Percentiles rank a stretch among this genome's conserved stretches.
These are phyloP conservation scores for Zoysia pacifica DNA, from an alignment of 176 grass and related monocot genomes.

Conservation along the genomic window DNA sequence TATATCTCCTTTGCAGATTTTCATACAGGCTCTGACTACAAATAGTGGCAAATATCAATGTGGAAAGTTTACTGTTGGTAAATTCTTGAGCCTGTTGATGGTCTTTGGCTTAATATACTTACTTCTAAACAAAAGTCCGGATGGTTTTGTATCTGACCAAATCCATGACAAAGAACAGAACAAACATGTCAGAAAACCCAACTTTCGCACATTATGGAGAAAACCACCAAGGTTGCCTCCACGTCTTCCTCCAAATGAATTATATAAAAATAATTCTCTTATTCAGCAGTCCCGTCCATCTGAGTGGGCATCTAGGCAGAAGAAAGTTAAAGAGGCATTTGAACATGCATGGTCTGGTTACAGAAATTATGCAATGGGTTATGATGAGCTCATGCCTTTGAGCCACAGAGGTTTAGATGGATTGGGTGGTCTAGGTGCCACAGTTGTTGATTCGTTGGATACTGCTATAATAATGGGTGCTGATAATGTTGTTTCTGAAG, in stretches of 20 bases:
- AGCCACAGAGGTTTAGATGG: slow-evolving; percentile 80
- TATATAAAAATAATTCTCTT: slow-evolving; percentile 59
- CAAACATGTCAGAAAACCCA: slow-evolving; percentile 42
- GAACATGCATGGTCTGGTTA: slow-evolving; percentile 96
- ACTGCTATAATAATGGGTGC: slow-evolving; percentile 96
- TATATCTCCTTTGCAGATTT: slow-evolving; percentile 50
- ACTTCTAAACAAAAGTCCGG: slow-evolving; percentile 52
- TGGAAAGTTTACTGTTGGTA: slow-evolving; percentile 75
- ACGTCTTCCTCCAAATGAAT: slow-evolving; percentile 75
- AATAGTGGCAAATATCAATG: slow-evolving; percentile 54
- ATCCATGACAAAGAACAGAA: slow-evolving; percentile 48
- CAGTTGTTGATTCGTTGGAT: slow-evolving; percentile 87
- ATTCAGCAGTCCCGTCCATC: slow-evolving; percentile 38
- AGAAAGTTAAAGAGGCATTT: slow-evolving; percentile 95
- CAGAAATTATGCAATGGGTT: slow-evolving; percentile 78
- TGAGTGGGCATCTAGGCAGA: slow-evolving; percentile 67
- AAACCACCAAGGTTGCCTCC: slow-evolving; percentile 81
- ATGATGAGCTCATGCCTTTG: slow-evolving; percentile 94
- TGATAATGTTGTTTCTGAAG: slow-evolving; percentile 74
- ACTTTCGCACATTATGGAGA: slow-evolving; percentile 64
- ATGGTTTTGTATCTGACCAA: slow-evolving; percentile 45
- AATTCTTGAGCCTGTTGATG: slow-evolving; percentile 84
- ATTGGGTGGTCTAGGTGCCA: slow-evolving; percentile 92
- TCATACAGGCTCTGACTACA: slow-evolving; percentile 50
- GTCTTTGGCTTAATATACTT: slow-evolving; percentile 71